These are phyloP conservation scores for Schizosaccharomyces japonicus DNA, from an alignment of 805 yeast genomes.

Conservation along the genomic window DNA sequence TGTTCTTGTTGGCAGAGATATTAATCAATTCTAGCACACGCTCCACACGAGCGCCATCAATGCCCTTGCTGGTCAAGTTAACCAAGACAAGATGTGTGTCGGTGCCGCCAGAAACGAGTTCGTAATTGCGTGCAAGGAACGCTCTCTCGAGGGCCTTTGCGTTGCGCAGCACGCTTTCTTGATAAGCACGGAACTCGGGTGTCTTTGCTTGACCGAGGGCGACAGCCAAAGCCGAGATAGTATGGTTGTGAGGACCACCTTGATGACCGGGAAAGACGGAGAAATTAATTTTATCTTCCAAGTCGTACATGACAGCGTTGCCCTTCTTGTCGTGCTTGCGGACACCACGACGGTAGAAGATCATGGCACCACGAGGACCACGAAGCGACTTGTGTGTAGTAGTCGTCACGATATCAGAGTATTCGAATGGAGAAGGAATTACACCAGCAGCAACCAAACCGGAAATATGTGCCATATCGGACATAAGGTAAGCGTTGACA, in stretches of 20 bases:
- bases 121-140: constrained; percentile 49
- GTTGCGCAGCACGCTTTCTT: constrained; percentile 63
- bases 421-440: constrained; percentile 86
- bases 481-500: constrained; percentile 87
- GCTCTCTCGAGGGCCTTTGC: constrained; percentile 63
- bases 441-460: constrained; percentile 92
- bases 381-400: constrained; percentile 96
- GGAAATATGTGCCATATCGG: constrained; percentile 96
- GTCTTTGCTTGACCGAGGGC: constrained; percentile 84
- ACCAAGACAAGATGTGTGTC: constrained; percentile 92
- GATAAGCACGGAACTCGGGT: constrained; percentile 80
- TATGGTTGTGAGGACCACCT: constrained; percentile 99
- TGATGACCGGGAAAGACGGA: constrained; percentile 99
- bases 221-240: constrained; percentile 89
- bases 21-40: constrained; percentile 81
- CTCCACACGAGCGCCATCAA: constrained; percentile 94
- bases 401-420: constrained; percentile 92
- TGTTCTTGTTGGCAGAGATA: constrained; percentile 90
- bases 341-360: constrained; percentile 90
- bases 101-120: constrained; percentile 80
- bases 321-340: constrained; percentile 76
- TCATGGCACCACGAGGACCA: constrained; percentile 99
- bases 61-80: constrained; percentile 63
- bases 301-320: constrained; percentile 69
- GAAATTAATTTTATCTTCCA: constrained; percentile 87